Evolutionary conservation across 768 basidiomycete genomes (phyloP), one percentile per base, ranked within the genome.

Genomic region (Amanita rubescens): DNA sequence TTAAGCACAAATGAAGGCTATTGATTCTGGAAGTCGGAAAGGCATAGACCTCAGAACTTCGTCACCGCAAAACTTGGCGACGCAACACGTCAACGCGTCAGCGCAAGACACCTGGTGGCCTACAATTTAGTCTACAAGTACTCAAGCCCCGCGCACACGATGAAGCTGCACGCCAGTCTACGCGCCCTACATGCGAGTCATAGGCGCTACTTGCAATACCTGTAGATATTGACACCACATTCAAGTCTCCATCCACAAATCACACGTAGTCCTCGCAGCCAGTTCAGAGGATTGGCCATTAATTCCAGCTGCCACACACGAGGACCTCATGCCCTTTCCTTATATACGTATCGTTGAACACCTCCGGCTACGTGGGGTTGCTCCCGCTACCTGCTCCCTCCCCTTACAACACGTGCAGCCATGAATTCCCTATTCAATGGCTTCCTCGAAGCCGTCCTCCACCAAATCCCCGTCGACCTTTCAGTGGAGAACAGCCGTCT

Each of bases 401-500:
- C 14, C 35, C 35, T 4, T 22, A 39, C 20, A 39, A 17, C 37
- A 35, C 19, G 19, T 3, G 19, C 5, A 12, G 27, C 39, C 49
- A 37, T 19, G 19, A 8, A 10, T n/a, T 46, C 11, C 43, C 1
- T 53, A 15, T 43, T 43, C n/a, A 53, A 53, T 33, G 52, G 45
- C 22, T 46, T 53, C 17, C 44, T 53, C 43, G 43, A 53, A 27
- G 37, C 52, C 19, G 52, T 53, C 22, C 33, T 53, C 19, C 45
- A 53, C 37, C 38, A 30, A 34, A 43, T 43, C 7, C 43, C 46
- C 15, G n/a, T 53, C 3, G 43, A 43, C 15, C 46, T 43, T 33
- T 20, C 43, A 0, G n/a, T n/a, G n/a, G 52, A 53, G 42, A 53
- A 53, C 24, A 30, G 43, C 14, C 41, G 38, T 27, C 52, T 53